Evolutionary conservation across 2,329 filamentous ascomycete genomes (phyloP).

Genomic region (Talaromyces sp.): DNA sequence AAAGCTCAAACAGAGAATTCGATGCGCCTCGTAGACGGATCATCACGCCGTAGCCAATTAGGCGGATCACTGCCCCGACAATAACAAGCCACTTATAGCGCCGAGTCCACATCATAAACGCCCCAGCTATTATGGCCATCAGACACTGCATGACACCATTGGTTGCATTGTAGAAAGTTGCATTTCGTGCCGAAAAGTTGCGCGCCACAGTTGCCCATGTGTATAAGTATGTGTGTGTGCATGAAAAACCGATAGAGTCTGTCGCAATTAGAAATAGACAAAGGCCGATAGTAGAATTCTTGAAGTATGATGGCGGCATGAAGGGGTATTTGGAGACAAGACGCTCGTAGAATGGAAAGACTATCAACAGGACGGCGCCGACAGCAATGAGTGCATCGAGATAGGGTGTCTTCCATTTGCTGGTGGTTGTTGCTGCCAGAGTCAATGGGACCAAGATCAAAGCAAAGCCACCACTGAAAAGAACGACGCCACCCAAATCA

Average conservation of each 20-base stretch:
- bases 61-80: conserved; percentile 44
- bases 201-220: conserved; percentile 51
- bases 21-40: conserved; percentile 49
- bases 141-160: conserved; percentile 49
- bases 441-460: conserved; percentile 54
- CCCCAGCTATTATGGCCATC: conserved; percentile 44
- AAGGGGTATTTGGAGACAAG: conserved; percentile 49
- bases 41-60: conserved; percentile 57
- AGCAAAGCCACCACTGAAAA: conserved; percentile 54
- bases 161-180: conserved; percentile 47
- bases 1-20: conserved; percentile 51
- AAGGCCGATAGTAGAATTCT: conserved; percentile 47
- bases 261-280: conserved; percentile 44
- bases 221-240: conserved; percentile 54
- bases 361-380: conserved; percentile 46
- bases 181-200: conserved; percentile 43
- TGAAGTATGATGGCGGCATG: conserved; percentile 51
- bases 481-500: conserved; percentile 46
- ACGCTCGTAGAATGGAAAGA: conserved; percentile 54
- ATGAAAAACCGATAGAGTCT: conserved; percentile 49
- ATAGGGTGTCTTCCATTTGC: conserved; percentile 51
- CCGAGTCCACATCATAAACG: conserved; percentile 47
- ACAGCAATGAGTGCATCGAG: conserved; percentile 50
- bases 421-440: conserved; percentile 46
- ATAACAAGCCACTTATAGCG: conserved; percentile 54